Percentiles rank a stretch among this genome's conserved stretches.
These are phyloP conservation scores for Ensete ventricosum DNA, from an alignment of 176 grass and related monocot genomes.

Conservation along the genomic window DNA sequence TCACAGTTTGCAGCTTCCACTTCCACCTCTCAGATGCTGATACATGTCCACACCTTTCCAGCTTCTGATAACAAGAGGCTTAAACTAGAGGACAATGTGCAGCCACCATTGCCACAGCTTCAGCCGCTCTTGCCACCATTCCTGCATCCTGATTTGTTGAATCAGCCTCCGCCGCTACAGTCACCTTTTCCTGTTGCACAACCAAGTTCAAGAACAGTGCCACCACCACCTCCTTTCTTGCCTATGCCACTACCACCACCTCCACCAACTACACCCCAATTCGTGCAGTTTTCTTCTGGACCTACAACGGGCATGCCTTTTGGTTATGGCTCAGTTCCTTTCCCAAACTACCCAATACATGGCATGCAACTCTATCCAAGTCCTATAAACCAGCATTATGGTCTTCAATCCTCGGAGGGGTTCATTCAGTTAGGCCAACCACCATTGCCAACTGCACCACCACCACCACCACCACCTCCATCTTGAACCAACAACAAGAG, in stretches of 20 bases:
- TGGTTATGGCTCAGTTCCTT: conserved; percentile 5
- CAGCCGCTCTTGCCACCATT: neutral
- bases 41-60: conserved; percentile 1
- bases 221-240: neutral
- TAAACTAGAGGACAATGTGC: conserved; percentile 5
- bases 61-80: conserved; percentile 14
- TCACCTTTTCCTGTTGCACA: neutral
- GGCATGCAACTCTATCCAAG: conserved; percentile 2
- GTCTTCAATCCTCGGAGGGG: conserved; percentile 1
- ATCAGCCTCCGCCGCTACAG: neutral
- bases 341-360: neutral
- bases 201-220: neutral
- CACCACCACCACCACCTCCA: neutral
- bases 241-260: neutral
- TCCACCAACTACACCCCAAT: conserved; percentile 2
- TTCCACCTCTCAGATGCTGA: conserved; percentile 16
- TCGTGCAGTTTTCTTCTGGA: conserved; percentile 3
- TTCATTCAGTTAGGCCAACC: conserved; percentile 10
- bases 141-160: neutral
- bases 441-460: conserved; percentile 11
- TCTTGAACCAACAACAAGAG: conserved; percentile 4
- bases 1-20: conserved; percentile 3
- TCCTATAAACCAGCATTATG: neutral
- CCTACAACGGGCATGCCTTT: neutral
- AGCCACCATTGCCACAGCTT: neutral